Evolutionary conservation across 192 early-diverging fungal genomes (phyloP), one percentile per base, ranked within the genome.

Genomic region (Nowakowskiella sp.): DNA sequence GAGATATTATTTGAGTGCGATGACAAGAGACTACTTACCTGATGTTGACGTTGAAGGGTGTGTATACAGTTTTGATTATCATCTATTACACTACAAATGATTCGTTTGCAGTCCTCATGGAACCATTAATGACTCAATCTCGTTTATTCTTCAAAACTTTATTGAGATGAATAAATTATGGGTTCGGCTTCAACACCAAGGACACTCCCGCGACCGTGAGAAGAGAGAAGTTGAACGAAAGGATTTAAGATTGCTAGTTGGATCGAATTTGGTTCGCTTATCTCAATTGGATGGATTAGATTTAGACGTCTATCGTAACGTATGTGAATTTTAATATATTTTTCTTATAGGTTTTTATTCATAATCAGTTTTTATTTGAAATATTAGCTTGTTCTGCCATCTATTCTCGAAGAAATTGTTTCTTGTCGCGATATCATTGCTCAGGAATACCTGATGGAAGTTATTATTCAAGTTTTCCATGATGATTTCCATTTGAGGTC

Each of bases 151-250:
- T 31, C 92, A 87, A 39, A 97, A 99, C 61, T 97, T 97, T 73
- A 88, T 92, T 30, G 97, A 99, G 74, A 99, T 95, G 93, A 99
- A 99, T 73, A 99, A 99, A 73, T 78, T 99, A 13, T 99, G 97
- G 97, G 97, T 99, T 7, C 88, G 97, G 0, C 65, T 99, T 58
- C 97, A 99, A 68, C 88, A 93, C 68, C 91, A 95, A 64, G 97
- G 97, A 16, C 83, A 89, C 61, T 88, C 84, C 33, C 72, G 89
- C 6, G 97, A 99, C 64, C 82, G 90, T 19, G 92, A 95, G 65
- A 89, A 89, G 66, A 74, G 96, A 26, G 96, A 99, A 65, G 78
- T 84, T 49, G 96, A 99, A 83, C 83, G 97, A 23, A 85, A 87
- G 55, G 97, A 99, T 43, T 71, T 99, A 45, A 79, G 87, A 53